A percentile compares a stretch with the other conserved stretches of the same genome.
phyloP scores from a whole-genome alignment of 805 yeast species.

The Wickerhamiella spandovensis region DNA sequence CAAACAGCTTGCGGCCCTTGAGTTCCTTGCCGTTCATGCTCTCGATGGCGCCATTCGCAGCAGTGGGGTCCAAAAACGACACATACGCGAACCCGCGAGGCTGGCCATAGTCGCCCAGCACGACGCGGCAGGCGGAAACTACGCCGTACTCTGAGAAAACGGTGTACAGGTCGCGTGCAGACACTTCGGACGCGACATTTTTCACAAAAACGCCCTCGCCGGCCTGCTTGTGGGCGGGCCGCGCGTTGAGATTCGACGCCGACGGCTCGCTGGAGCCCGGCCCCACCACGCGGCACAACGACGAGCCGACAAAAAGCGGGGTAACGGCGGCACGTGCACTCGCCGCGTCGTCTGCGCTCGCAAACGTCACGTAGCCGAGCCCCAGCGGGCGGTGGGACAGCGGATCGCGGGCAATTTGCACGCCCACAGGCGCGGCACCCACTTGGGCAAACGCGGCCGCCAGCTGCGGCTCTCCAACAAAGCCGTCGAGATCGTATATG shows the following conservation, averaged over 20 bases:
- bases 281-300: conserved; percentile 14
- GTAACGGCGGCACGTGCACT: conserved; percentile 9
- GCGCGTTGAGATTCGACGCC: neutral
- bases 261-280: conserved; percentile 2
- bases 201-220: conserved; percentile 48
- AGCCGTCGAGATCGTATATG: conserved; percentile 17
- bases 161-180: conserved; percentile 23
- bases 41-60: conserved; percentile 14
- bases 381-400: conserved; percentile 8
- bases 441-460: conserved; percentile 11
- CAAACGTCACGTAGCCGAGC: conserved; percentile 16
- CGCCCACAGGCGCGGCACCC: conserved; percentile 6
- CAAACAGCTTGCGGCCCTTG: conserved; percentile 29
- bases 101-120: conserved; percentile 14
- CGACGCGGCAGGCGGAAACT: conserved; percentile 16
- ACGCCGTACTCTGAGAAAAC: conserved; percentile 13
- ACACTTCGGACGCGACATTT: conserved; percentile 57
- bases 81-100: conserved; percentile 19
- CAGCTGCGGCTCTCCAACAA: conserved; percentile 12
- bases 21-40: conserved; percentile 13
- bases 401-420: conserved; percentile 14
- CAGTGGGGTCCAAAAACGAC: conserved; percentile 8
- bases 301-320: conserved; percentile 15
- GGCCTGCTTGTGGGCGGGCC: conserved; percentile 9
- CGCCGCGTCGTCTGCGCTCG: conserved; percentile 8